These are phyloP conservation scores for Aspergillus caelatus DNA, from an alignment of 2,329 filamentous ascomycete species.

Conservation along the genomic window DNA sequence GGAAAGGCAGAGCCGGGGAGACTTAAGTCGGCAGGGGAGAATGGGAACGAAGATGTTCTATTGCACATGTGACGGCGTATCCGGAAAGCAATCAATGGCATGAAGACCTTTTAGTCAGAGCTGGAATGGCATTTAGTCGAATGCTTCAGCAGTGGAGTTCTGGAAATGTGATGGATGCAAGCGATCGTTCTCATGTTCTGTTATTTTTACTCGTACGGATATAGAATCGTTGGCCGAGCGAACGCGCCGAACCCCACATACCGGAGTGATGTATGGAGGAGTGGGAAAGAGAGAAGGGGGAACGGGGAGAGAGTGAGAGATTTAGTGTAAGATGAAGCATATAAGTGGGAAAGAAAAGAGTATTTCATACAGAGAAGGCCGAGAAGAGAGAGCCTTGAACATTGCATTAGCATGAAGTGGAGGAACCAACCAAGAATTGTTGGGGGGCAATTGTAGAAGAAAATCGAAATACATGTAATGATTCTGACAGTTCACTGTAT, in stretches of 20 bases:
- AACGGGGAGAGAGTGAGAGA: neutral
- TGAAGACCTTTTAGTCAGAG: conserved; percentile 13
- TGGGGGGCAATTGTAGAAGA: neutral
- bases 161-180: conserved; percentile 20
- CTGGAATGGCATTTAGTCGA: conserved; percentile 5
- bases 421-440: neutral
- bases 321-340: neutral
- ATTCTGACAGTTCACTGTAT: neutral
- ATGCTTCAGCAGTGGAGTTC: conserved; percentile 24
- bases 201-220: conserved; percentile 17
- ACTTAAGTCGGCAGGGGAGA: neutral
- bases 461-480: neutral
- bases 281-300: neutral
- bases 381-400: neutral
- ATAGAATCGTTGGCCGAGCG: conserved; percentile 19
- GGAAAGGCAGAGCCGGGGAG: neutral
- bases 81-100: conserved; percentile 24
- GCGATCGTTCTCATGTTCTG: conserved; percentile 13
- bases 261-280: neutral
- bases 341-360: neutral
- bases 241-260: neutral
- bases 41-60: conserved; percentile 5
- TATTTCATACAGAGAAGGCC: neutral
- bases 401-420: neutral
- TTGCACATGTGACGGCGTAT: conserved; percentile 31